Conservation (phyloP, 169 alveolate genomes). For the Plasmodium vivax region DNA sequence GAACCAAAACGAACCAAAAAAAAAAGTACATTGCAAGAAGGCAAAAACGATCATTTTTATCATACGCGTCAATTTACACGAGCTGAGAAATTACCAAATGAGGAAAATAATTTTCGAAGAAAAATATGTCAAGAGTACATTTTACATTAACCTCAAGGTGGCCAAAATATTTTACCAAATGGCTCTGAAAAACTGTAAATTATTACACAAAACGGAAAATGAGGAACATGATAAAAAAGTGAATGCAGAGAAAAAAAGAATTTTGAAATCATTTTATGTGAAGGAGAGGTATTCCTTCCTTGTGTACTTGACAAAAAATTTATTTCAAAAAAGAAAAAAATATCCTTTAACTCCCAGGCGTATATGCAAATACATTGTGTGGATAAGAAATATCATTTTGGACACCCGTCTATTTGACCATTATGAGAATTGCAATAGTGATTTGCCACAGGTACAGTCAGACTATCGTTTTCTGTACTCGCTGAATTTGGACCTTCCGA, state of each 20-base stretch:
- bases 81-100: conserved; percentile 20
- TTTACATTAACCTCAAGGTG: conserved; percentile 44
- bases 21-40: conserved; percentile 4
- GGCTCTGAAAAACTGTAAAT: conserved; percentile 28
- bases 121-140: conserved; percentile 36
- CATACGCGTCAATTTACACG: conserved; percentile 33
- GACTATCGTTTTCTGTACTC: background rate
- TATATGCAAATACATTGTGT: conserved; percentile 20
- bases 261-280: background rate
- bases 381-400: conserved; percentile 36
- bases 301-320: conserved; percentile 33
- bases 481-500: background rate
- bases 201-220: background rate
- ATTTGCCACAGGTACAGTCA: background rate
- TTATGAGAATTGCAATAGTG: background rate
- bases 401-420: background rate
- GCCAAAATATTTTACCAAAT: conserved; percentile 32
- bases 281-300: conserved; percentile 19
- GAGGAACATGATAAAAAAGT: background rate
- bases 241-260: background rate
- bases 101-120: conserved; percentile 58
- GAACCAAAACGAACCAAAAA: background rate
- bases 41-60: conserved; percentile 56
- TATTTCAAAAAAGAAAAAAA: conserved; percentile 33
- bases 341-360: background rate